phyloP scores from a whole-genome alignment of 345 rosid genomes.

The Orychophragmus violaceus region DNA sequence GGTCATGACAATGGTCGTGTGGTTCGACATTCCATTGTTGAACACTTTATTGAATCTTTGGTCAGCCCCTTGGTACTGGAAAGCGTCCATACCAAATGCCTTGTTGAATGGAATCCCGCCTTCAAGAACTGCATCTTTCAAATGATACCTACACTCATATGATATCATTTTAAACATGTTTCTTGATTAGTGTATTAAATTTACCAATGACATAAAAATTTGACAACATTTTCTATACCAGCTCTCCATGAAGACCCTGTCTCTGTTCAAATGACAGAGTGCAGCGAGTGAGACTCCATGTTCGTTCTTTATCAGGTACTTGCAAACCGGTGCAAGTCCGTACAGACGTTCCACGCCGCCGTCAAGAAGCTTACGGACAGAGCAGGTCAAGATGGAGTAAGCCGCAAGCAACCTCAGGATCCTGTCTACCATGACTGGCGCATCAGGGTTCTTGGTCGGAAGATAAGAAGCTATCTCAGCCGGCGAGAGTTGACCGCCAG shows the following conservation, averaged over 20 bases:
- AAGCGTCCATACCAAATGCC: slow-evolving; percentile 61
- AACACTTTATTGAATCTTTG: slow-evolving; percentile 63
- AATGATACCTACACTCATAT: slow-evolving; percentile 41
- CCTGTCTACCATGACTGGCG: slow-evolving; percentile 64
- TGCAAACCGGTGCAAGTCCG: slow-evolving; percentile 59
- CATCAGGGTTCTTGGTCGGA: slow-evolving; percentile 70
- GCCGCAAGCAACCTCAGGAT: slow-evolving; percentile 56
- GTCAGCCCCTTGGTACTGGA: slow-evolving; percentile 66
- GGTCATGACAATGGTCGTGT: slow-evolving; percentile 62
- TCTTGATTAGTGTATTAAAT: not conserved
- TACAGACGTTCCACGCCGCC: slow-evolving; percentile 56
- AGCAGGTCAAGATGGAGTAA: slow-evolving; percentile 52
- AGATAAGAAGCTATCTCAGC: slow-evolving; percentile 52
- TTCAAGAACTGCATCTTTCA: no score
- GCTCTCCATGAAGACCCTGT: slow-evolving; percentile 80
- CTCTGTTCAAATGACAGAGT: slow-evolving; percentile 65
- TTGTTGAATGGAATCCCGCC: slow-evolving; percentile 69
- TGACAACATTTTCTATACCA: slow-evolving; percentile 36
- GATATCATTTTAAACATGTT: not conserved
- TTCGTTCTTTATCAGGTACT: slow-evolving; percentile 60
- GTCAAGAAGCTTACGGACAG: slow-evolving; percentile 30
- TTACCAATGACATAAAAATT: not conserved
- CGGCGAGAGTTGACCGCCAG: slow-evolving; percentile 48
- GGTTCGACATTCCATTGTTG: slow-evolving; percentile 70
- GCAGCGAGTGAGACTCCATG: slow-evolving; percentile 64